Percentiles rank a stretch among this genome's conserved stretches.
Evolutionary conservation across 139 green algal genomes (phyloP).

Genomic region (Closterium sp.): DNA sequence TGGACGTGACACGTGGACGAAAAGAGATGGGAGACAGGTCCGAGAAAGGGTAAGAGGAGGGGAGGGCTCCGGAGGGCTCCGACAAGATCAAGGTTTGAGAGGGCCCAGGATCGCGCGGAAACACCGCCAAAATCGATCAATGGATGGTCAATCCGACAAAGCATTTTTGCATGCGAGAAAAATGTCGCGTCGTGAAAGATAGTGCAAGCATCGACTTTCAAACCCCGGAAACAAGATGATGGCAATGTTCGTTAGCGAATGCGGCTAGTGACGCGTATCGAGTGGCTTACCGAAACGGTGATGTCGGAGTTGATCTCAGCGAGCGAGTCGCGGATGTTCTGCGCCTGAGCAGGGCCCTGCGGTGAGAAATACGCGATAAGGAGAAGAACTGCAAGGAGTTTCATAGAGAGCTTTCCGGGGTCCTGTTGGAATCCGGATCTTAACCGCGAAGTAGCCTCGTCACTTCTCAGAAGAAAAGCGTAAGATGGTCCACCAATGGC

Average conservation of each 20-base stretch:
- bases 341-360: slow-evolving; percentile 65
- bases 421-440: not conserved
- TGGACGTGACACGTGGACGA: not conserved
- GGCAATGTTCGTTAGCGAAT: not conserved
- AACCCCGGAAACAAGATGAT: too few species aligned
- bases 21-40: not conserved
- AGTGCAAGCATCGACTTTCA: too few species aligned
- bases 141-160: not conserved
- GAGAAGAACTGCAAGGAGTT: not conserved
- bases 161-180: too few species aligned
- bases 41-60: too few species aligned
- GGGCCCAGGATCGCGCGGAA: not conserved
- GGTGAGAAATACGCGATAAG: not conserved
- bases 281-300: slow-evolving; percentile 3
- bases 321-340: slow-evolving; percentile 94
- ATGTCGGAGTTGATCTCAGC: slow-evolving; percentile 77
- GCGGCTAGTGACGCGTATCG: not conserved
- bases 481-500: too few species aligned
- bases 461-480: too few species aligned
- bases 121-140: not conserved
- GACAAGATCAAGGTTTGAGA: too few species aligned
- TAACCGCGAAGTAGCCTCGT: not conserved
- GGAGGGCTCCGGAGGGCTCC: too few species aligned
- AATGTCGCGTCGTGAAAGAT: too few species aligned
- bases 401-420: not conserved